A percentile compares a stretch with the other conserved stretches of the same genome.
These are phyloP conservation scores for Candida khao-thaluensis DNA, from an alignment of 805 yeast species.

Conservation along the genomic window DNA sequence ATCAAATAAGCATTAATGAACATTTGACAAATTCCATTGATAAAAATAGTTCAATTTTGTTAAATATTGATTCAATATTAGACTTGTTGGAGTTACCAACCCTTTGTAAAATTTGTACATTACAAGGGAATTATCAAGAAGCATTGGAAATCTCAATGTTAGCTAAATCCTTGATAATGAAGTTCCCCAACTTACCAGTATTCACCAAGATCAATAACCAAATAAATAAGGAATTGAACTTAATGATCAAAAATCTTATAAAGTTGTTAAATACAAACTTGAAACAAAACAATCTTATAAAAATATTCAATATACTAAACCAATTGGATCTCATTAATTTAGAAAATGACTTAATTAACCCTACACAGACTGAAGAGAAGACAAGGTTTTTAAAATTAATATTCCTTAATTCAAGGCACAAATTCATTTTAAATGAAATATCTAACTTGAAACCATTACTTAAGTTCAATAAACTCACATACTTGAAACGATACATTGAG, in stretches of 20 bases:
- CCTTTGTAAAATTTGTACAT: conserved; percentile 76
- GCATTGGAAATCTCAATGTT: conserved; percentile 81
- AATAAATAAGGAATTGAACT: conserved; percentile 53
- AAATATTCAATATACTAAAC: conserved; percentile 72
- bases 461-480: conserved; percentile 53
- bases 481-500: conserved; percentile 77
- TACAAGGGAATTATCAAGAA: conserved; percentile 84
- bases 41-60: conserved; percentile 40
- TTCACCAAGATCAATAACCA: conserved; percentile 50
- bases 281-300: conserved; percentile 75
- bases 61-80: conserved; percentile 66
- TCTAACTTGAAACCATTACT: conserved; percentile 56
- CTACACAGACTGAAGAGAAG: conserved; percentile 55
- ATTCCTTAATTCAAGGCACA: conserved; percentile 64
- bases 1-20: conserved; percentile 22
- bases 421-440: conserved; percentile 63
- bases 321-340: conserved; percentile 65
- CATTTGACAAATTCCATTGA: conserved; percentile 21
- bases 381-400: conserved; percentile 45
- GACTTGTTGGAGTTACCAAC: conserved; percentile 85
- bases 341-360: conserved; percentile 71
- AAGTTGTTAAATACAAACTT: conserved; percentile 70
- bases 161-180: conserved; percentile 61
- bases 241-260: conserved; percentile 71
- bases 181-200: conserved; percentile 62